Evolutionary conservation across 768 basidiomycete genomes (phyloP), one percentile per base, ranked within the genome.

Genomic region (Kwoniella newhampshirensis): DNA sequence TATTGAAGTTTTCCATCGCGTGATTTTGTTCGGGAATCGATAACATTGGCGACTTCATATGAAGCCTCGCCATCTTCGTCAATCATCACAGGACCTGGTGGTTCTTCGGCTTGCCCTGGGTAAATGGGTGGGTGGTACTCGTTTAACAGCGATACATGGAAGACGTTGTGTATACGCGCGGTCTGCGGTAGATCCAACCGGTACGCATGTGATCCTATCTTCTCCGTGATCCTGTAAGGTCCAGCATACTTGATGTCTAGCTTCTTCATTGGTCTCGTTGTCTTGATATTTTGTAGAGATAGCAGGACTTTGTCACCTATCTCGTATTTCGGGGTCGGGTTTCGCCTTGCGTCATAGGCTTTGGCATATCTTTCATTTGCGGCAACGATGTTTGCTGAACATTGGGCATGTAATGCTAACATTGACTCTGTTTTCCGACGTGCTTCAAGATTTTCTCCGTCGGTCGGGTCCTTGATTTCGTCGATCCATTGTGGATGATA

Each of bases 321-420:
- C 23, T 50, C 21, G 47, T 50, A 70, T 9, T 66, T 2, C 56
- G 70, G 27, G 28, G 30, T 0, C 65, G 57, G 3, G 40, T 53
- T 17, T 9, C 48, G 54, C 5, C 57, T 54, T 57, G 56, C 39
- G 25, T 74, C 61, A 21, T 73, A 67, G 36, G 54, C 59, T 0
- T 53, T 37, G 21, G 75, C 76, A 71, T 77, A 77, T 2, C 53
- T 37, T 0, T 68, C 69, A 3, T 70, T 66, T 0, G 77, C 71
- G 9, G 57, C 36, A 2, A 47, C 23, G 21, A 62, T 59, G 13
- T 50, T 17, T 28, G 23, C 36, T 21, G 20, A 35, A 28, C 30
- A 35, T 13, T 4, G 20, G 20, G 39, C 30, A 23, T 64, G 62
- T n/a, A 62, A 11, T 32, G 59, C 30, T 3, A 9, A 2, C n/a